Conservation (phyloP, 1,139 yeast genomes). For the Ogataea hybrid region DNA sequence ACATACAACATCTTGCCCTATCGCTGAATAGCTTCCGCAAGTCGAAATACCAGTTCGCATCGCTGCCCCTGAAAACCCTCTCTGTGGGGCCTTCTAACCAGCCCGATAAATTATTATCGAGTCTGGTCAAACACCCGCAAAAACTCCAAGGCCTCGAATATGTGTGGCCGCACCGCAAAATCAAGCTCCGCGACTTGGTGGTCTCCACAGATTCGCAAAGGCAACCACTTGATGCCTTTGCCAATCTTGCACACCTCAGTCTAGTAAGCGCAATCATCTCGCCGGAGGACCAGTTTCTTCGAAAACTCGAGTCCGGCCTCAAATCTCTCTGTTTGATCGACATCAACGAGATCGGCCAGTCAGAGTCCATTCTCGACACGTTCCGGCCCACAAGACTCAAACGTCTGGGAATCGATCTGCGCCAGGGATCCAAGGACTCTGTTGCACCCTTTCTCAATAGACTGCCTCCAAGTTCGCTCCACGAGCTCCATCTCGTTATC, state of each 20-base stretch:
- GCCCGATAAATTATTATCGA: not conserved
- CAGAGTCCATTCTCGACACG: conserved; percentile 16
- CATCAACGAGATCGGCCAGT: conserved; percentile 15
- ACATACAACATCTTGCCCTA: conserved; percentile 6
- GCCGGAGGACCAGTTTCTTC: conserved; percentile 1
- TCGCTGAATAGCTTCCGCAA: conserved; percentile 9
- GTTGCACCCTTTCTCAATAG: conserved; percentile 39
- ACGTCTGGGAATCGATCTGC: conserved; percentile 41
- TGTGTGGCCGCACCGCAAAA: conserved; percentile 9
- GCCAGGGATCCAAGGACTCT: conserved; percentile 44
- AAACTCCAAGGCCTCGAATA: conserved; percentile 8
- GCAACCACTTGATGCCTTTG: conserved; percentile 8
- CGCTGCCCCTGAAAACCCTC: not conserved
- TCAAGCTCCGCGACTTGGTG: conserved; percentile 15
- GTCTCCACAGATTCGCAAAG: conserved; percentile 5
- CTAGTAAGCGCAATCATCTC: conserved; percentile 10
- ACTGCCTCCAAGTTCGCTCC: conserved; percentile 27
- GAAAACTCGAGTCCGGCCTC: conserved; percentile 10
- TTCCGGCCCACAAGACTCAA: conserved; percentile 38
- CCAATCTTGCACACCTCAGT: conserved; percentile 11
- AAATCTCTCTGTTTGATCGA: conserved; percentile 19
- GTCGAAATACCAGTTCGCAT: not conserved
- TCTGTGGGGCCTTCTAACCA: conserved; percentile 5
- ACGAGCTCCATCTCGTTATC: no score
- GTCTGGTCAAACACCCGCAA: not conserved